A percentile compares a stretch with the other conserved stretches of the same genome.
These are phyloP conservation scores for Russula sp. DNA, from an alignment of 768 basidiomycete genomes.

Conservation along the genomic window DNA sequence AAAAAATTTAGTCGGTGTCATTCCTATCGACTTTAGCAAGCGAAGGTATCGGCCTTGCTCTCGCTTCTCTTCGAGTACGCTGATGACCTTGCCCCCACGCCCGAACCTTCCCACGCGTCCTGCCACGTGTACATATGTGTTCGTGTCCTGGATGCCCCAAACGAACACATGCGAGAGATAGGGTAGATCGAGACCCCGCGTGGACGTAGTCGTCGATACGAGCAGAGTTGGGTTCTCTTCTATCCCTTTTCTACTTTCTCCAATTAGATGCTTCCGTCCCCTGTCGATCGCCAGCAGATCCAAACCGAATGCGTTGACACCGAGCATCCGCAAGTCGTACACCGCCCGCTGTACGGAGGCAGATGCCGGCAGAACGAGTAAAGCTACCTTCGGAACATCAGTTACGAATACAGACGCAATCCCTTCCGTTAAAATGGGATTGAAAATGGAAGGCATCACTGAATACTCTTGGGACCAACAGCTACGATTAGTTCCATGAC, in stretches of 20 bases:
- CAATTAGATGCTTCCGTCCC: slow-evolving; percentile 35
- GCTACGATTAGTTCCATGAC: background rate
- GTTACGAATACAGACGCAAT: slow-evolving; percentile 66
- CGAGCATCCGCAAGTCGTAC: slow-evolving; percentile 56
- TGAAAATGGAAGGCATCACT: slow-evolving; percentile 46
- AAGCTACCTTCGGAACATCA: slow-evolving; percentile 60
- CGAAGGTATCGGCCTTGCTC: slow-evolving; percentile 32
- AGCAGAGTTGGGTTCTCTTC: slow-evolving; percentile 56
- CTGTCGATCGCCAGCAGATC: slow-evolving; percentile 44
- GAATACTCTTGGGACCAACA: slow-evolving; percentile 36
- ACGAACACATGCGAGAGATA: slow-evolving; percentile 71
- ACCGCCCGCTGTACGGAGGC: slow-evolving; percentile 58
- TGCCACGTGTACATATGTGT: slow-evolving; percentile 62
- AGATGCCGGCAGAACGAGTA: slow-evolving; percentile 61
- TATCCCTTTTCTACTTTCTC: slow-evolving; percentile 29
- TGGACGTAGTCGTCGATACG: slow-evolving; percentile 62
- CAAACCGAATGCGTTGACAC: slow-evolving; percentile 59
- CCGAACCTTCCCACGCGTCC: slow-evolving; percentile 76
- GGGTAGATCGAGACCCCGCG: slow-evolving; percentile 68
- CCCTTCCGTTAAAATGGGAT: slow-evolving; percentile 54
- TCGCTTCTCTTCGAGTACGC: slow-evolving; percentile 41
- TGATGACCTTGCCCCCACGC: slow-evolving; percentile 58
- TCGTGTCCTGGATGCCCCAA: slow-evolving; percentile 55
- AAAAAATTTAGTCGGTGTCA: background rate
- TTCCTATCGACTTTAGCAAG: slow-evolving; percentile 8